Percentiles rank a stretch among this genome's conserved stretches.
phyloP scores from a whole-genome alignment of 768 basidiomycete genomes.

The Piloderma croceum region DNA sequence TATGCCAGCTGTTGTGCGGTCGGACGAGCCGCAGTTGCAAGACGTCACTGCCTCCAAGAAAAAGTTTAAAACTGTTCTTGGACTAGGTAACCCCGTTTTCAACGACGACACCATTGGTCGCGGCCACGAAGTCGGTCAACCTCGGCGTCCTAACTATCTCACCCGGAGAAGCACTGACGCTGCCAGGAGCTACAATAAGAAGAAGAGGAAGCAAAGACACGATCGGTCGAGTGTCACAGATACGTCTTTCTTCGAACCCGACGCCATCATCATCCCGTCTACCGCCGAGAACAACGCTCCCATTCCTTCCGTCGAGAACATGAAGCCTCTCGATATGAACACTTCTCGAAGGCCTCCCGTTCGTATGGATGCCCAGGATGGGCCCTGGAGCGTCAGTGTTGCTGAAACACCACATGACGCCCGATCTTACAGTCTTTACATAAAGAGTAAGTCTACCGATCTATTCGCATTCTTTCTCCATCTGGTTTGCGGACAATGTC shows the following conservation, averaged over 20 bases:
- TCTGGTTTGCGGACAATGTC: no score
- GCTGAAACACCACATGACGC: conserved; percentile 78
- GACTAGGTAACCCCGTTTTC: conserved; percentile 34
- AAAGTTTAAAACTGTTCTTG: conserved; percentile 45
- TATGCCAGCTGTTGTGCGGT: conserved; percentile 40
- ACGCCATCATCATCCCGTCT: conserved; percentile 16
- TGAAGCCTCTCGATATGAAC: conserved; percentile 40
- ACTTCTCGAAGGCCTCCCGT: conserved; percentile 44
- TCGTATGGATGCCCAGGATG: conserved; percentile 70
- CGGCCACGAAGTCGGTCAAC: conserved; percentile 23
- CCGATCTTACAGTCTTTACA: conserved; percentile 73
- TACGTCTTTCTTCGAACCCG: conserved; percentile 39
- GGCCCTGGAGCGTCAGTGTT: conserved; percentile 84
- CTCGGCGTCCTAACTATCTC: conserved; percentile 23
- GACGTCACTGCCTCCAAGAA: conserved; percentile 33
- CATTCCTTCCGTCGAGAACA: conserved; percentile 28
- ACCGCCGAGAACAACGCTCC: conserved; percentile 4
- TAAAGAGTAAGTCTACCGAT: conserved; percentile 69
- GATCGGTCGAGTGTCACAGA: conserved; percentile 35
- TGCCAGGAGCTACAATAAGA: conserved; percentile 31
- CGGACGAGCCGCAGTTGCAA: conserved; percentile 27
- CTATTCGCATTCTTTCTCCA: conserved; percentile 7
- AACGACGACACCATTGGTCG: conserved; percentile 26
- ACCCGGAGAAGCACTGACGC: conserved; percentile 42
- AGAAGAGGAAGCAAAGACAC: conserved; percentile 29